These are phyloP conservation scores for Phytophthora pisi DNA, from an alignment of 352 stramenopile genomes.

Conservation along the genomic window DNA sequence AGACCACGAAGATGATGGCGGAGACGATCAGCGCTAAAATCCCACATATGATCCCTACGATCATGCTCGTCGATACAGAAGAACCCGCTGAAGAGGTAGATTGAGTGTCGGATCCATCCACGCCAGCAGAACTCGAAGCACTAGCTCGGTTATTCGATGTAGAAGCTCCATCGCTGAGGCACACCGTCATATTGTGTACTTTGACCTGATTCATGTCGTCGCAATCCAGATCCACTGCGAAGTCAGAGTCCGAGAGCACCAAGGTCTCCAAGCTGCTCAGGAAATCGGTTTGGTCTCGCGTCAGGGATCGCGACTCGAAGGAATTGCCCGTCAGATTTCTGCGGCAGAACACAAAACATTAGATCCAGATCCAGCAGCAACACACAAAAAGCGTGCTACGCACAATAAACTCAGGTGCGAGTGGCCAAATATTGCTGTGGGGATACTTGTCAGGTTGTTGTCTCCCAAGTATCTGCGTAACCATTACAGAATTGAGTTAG, in stretches of 20 bases:
- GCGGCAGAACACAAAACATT: background rate
- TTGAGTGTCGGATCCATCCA: conserved; percentile 10
- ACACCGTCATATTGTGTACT: conserved; percentile 34
- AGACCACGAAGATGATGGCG: conserved; percentile 19
- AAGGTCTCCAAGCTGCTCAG: conserved; percentile 35
- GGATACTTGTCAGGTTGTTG: conserved; percentile 58
- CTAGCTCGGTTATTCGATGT: conserved; percentile 21
- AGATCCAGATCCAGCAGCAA: background rate
- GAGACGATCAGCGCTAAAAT: conserved; percentile 17
- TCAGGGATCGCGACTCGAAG: conserved; percentile 38
- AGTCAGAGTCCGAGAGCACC: conserved; percentile 36
- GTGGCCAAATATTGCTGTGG: conserved; percentile 49
- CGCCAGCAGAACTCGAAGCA: conserved; percentile 9
- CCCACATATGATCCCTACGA: conserved; percentile 28
- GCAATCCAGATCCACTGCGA: conserved; percentile 28
- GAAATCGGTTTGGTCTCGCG: conserved; percentile 36
- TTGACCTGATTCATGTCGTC: conserved; percentile 35
- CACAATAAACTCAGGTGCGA: conserved; percentile 47
- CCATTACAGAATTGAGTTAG: background rate
- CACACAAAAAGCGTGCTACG: background rate
- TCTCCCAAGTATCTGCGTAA: conserved; percentile 38
- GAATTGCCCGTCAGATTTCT: conserved; percentile 49
- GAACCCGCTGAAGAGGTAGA: conserved; percentile 3
- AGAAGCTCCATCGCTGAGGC: conserved; percentile 21
- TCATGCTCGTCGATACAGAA: conserved; percentile 23